These are phyloP conservation scores for Leucocoprinus leucothites DNA, from an alignment of 768 basidiomycete species.

Conservation along the genomic window DNA sequence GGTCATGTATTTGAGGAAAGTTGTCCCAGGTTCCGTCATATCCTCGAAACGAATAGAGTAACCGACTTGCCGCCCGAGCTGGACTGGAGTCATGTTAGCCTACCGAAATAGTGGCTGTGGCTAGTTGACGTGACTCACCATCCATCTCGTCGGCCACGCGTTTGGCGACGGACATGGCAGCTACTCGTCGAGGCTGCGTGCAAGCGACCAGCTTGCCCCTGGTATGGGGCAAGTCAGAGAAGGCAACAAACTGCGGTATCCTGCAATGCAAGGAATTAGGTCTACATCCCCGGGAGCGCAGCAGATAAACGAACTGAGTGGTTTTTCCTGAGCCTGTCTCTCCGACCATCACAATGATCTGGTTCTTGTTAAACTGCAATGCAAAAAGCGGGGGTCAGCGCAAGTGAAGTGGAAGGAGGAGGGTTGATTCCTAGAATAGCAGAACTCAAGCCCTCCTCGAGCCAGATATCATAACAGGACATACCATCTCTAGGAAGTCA, in stretches of 20 bases:
- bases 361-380: conserved; percentile 66
- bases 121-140: conserved; percentile 46
- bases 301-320: conserved; percentile 66
- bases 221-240: conserved; percentile 88
- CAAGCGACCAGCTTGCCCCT: conserved; percentile 92
- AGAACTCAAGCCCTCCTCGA: conserved; percentile 43
- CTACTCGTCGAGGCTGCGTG: conserved; percentile 94
- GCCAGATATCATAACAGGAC: conserved; percentile 30
- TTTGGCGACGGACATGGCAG: conserved; percentile 97
- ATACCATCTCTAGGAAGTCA: conserved; percentile 85
- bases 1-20: conserved; percentile 99
- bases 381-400: conserved; percentile 21
- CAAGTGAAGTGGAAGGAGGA: conserved; percentile 23
- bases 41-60: conserved; percentile 99
- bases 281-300: conserved; percentile 11
- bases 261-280: conserved; percentile 33
- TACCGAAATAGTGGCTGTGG: neutral
- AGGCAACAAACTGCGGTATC: conserved; percentile 96
- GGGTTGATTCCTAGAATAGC: conserved; percentile 38
- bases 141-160: conserved; percentile 99
- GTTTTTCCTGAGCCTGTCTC: conserved; percentile 97
- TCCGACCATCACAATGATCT: conserved; percentile 88
- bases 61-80: too few species aligned
- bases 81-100: conserved; percentile 47
- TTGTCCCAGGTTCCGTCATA: conserved; percentile 85